Base-by-base conservation (phyloP, 208 protist genomes). In the Trypanosoma melophagium region DNA sequence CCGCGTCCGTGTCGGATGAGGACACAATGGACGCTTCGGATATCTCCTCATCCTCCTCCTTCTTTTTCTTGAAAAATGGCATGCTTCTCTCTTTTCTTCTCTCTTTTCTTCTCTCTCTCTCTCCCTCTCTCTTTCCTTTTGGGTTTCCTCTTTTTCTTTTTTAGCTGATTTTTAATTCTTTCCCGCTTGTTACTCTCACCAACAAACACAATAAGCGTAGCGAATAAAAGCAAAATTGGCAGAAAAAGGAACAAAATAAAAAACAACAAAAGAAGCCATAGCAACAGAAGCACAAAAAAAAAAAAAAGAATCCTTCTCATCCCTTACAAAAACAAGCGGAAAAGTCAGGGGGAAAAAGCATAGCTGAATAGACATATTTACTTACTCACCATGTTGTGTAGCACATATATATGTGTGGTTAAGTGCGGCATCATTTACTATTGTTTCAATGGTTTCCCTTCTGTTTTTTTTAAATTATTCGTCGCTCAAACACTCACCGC, bases 181-280 rank as follows among this genome's bases (percentile, higher is more conserved):
- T n/a, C 47, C 14, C 9, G 1, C 31, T 35, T 35, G 41, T 61
- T 28, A 19, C 19, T 13, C 10, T 58, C 21, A 22, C 3, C 4
- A 41, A 42, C 14, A 17, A 54, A 66, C 31, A 52, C 24, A 35
- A 35, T 35, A 35, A 35, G 28, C 28, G 5, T 35, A 5, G 28
- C 5, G 5, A 35, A 35, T 1, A 42, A 67, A 50, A 31, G 25
- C 3, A 66, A 59, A 66, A 59, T 55, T 58, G 35, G 16, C 4
- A 19, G 16, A 38, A 28, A 10, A 14, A 35, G 4, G n/a, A 40
- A 41, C 1, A 53, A 19, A 28, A 21, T 40, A 71, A 63, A 28
- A 38, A 75, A 60, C 57, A 59, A 74, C 57, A 59, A 74, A 40
- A 60, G 59, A 65, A 63, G 50, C 58, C 41, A 67, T 58, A 3